Percentiles rank a stretch among this genome's conserved stretches.
These are phyloP conservation scores for Fraxinus baroniana DNA, from an alignment of 305 asterid species.

Conservation along the genomic window DNA sequence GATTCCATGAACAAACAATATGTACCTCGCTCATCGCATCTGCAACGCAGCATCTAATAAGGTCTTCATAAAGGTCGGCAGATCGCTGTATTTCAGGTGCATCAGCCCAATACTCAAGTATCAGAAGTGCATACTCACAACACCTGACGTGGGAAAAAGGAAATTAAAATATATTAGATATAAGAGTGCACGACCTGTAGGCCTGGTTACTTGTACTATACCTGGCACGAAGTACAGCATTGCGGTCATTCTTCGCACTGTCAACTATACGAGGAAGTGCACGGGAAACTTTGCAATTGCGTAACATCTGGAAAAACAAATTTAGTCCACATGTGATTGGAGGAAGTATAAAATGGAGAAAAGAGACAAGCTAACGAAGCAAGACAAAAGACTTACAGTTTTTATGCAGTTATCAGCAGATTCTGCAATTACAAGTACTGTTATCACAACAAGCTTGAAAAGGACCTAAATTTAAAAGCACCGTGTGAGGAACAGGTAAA, in stretches of 20 bases:
- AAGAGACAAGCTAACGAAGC: slow-evolving; percentile 15
- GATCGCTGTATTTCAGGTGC: slow-evolving; percentile 98
- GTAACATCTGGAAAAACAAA: slow-evolving; percentile 68
- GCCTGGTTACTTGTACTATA: slow-evolving; percentile 23
- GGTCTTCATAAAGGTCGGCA: slow-evolving; percentile 93
- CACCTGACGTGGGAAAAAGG: slow-evolving; percentile 54
- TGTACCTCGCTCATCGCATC: slow-evolving; percentile 99
- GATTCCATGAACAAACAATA: slow-evolving; percentile 22
- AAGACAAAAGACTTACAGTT: slow-evolving; percentile 54
- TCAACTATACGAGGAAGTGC: slow-evolving; percentile 86
- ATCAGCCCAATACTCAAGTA: slow-evolving; percentile 98
- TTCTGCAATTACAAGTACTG: slow-evolving; percentile 98
- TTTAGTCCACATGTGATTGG: slow-evolving; percentile 22
- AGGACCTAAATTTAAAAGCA: slow-evolving; percentile 66
- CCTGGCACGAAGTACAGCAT: slow-evolving; percentile 97
- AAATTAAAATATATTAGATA: not conserved
- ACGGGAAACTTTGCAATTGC: slow-evolving; percentile 95
- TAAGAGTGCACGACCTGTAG: slow-evolving; percentile 13
- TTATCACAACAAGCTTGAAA: slow-evolving; percentile 99
- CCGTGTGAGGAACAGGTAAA: slow-evolving; percentile 38
- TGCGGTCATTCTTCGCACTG: slow-evolving; percentile 89
- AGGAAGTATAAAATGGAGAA: slow-evolving; percentile 5
- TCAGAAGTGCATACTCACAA: slow-evolving; percentile 92
- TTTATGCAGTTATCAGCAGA: slow-evolving; percentile 99
- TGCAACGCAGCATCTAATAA: slow-evolving; percentile 87